Evolutionary conservation across 78 protist genomes (phyloP), one percentile per base, ranked within the genome.

Genomic region (Tieghemostelium lacteum): DNA sequence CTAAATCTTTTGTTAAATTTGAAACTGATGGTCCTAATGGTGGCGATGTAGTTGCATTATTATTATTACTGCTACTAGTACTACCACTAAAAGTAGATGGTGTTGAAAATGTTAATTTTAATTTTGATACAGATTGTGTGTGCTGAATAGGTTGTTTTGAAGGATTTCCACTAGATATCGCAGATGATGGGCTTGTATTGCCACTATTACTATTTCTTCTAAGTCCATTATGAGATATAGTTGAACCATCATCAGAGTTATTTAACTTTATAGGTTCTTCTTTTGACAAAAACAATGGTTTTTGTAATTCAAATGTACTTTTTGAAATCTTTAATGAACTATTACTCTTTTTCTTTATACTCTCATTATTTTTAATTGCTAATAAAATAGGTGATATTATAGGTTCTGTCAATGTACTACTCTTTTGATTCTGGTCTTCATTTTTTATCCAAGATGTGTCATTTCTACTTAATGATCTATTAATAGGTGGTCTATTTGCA

Each of bases 281-380:
- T 33, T 70, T 70, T 17, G 58, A n/a, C 7, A 17, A 24, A 20
- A 4, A 3, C 12, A 26, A 19, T n/a, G 3, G 6, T 3, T 14
- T n/a, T 24, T 78, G 63, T 36, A 78, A 29, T 2, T 78, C 88
- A n/a, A 66, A 78, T 24, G 88, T 66, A 54, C 88, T 78, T 57
- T 39, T 78, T 66, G 88, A 66, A 3, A 64, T 52, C 6, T 39
- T 65, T 50, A 78, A 37, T 37, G 26, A 26, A 16, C 75, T 45
- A 10, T 63, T 37, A 33, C 75, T 54, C 22, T n/a, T 36, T 54
- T 55, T 64, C 62, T 65, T 63, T 3, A 69, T 80, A 1, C 78
- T 34, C 28, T 80, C 75, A 42, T 55, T 49, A n/a, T 80, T 69
- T n/a, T n/a, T n/a, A n/a, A n/a, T n/a, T n/a, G n/a, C n/a, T n/a